Conservation (phyloP, 75 land plant species). For the Sequoia sempervirens region DNA sequence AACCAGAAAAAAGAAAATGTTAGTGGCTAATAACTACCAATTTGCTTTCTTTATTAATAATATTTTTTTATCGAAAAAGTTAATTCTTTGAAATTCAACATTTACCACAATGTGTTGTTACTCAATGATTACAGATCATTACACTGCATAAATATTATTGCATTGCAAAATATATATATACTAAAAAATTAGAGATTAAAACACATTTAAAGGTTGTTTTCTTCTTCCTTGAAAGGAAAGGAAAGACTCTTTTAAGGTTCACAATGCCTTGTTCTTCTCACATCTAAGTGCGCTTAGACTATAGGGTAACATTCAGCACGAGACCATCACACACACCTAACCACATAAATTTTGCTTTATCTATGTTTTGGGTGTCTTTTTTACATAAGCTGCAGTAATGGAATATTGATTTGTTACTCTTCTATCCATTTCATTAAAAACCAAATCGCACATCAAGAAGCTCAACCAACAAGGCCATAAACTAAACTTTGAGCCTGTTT, state of each 20-base stretch:
- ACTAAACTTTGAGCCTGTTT: background rate
- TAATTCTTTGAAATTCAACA: background rate
- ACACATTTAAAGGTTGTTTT: background rate
- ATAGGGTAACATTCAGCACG: background rate
- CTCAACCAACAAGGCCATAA: background rate
- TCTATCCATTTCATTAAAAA: background rate
- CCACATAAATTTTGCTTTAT: background rate
- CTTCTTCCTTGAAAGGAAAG: background rate
- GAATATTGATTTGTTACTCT: background rate
- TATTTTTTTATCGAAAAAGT: background rate
- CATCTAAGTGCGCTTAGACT: background rate
- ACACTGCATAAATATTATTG: background rate
- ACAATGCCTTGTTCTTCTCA: background rate
- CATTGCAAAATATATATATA: too few species aligned
- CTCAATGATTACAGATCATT: background rate
- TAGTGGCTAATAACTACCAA: background rate
- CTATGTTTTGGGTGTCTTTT: background rate
- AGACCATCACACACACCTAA: too few species aligned
- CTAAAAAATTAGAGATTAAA: background rate
- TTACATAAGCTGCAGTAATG: background rate
- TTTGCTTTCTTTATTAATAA: background rate
- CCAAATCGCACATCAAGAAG: background rate
- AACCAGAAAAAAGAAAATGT: background rate
- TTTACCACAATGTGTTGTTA: background rate
- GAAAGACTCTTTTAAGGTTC: background rate